phyloP scores from a whole-genome alignment of 352 stramenopile species.

The Plasmopara halstedii region DNA sequence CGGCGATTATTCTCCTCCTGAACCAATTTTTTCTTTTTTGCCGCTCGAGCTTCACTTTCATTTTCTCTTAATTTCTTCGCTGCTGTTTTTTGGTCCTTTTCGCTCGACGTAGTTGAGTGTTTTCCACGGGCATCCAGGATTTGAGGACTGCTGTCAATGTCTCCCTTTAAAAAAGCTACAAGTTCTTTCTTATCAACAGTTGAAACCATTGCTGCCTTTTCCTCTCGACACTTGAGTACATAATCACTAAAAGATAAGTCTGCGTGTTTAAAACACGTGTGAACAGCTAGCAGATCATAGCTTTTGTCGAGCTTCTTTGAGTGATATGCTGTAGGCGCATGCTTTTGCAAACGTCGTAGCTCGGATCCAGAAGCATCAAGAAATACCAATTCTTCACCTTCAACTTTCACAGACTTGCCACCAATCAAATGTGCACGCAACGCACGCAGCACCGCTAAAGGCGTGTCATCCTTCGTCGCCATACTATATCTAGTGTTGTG shows the following conservation, averaged over 20 bases:
- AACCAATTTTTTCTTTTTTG: constrained; percentile 34
- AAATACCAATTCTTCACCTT: constrained; percentile 58
- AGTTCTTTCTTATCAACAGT: constrained; percentile 86
- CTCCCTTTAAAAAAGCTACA: constrained; percentile 74
- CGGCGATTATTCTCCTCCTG: constrained; percentile 11
- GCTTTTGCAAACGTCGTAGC: constrained; percentile 49
- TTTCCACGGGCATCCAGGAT: constrained; percentile 32
- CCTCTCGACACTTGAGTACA: constrained; percentile 69
- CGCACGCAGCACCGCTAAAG: constrained; percentile 33
- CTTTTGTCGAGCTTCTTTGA: constrained; percentile 79
- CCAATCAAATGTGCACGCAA: constrained; percentile 73
- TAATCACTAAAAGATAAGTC: constrained; percentile 75
- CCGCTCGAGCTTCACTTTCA: constrained; percentile 16
- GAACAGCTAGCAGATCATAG: constrained; percentile 77
- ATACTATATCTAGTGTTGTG: background rate
- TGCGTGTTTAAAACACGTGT: constrained; percentile 73
- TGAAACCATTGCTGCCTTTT: constrained; percentile 76
- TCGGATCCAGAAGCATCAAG: constrained; percentile 38
- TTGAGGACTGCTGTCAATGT: constrained; percentile 74
- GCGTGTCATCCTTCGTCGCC: constrained; percentile 5
- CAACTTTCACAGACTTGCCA: constrained; percentile 44
- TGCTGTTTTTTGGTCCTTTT: constrained; percentile 7
- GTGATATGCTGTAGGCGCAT: constrained; percentile 64
- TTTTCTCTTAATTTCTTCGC: constrained; percentile 6
- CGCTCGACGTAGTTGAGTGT: background rate